A percentile compares a stretch with the other conserved stretches of the same genome.
phyloP scores from a whole-genome alignment of 192 early-diverging fungal species.

The Diversispora epigaea region DNA sequence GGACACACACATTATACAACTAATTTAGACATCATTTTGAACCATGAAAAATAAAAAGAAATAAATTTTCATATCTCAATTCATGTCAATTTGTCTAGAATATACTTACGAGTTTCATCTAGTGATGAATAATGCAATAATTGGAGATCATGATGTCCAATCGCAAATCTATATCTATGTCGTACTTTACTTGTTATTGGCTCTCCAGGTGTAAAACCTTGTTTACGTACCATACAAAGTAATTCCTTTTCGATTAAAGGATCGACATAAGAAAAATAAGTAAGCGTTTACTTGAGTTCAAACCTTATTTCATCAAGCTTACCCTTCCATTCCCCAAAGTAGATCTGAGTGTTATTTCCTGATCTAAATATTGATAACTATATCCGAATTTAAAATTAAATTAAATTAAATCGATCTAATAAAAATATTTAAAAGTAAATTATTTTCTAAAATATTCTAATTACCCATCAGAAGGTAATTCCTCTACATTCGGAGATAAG shows the following conservation, averaged over 20 bases:
- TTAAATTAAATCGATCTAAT: neutral
- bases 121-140: constrained; percentile 38
- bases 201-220: constrained; percentile 40
- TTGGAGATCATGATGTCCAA: constrained; percentile 40
- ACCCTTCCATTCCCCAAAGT: constrained; percentile 33
- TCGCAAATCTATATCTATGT: constrained; percentile 37
- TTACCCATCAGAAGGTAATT: constrained; percentile 28
- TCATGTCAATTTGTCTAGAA: neutral
- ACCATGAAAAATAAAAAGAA: constrained; percentile 1
- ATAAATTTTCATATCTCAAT: neutral
- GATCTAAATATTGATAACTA: constrained; percentile 43
- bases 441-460: neutral
- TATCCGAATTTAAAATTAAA: neutral
- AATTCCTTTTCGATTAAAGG: constrained; percentile 34
- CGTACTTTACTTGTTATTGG: constrained; percentile 40
- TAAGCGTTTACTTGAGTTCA: neutral
- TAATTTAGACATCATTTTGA: too few species aligned
- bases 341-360: constrained; percentile 32
- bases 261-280: neutral
- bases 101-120: constrained; percentile 36
- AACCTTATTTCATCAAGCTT: neutral
- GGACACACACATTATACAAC: too few species aligned
- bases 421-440: neutral
- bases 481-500: constrained; percentile 17
- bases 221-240: constrained; percentile 38